Conservation (phyloP, 2,329 filamentous ascomycete species). For the Coniochaeta prunicola region DNA sequence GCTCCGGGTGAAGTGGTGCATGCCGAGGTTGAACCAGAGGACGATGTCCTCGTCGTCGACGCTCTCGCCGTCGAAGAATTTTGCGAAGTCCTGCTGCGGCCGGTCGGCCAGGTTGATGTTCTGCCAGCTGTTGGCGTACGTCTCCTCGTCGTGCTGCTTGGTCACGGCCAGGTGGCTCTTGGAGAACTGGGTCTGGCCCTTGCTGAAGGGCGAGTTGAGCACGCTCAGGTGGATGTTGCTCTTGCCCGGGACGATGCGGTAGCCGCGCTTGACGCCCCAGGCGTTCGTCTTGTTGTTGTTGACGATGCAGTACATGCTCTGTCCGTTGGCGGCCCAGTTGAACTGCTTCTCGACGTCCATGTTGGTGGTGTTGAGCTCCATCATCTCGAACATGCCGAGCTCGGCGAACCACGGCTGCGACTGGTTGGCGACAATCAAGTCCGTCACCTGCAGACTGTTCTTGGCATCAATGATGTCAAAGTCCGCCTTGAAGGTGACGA, state of each 20-base stretch:
- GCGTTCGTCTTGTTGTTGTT: constrained; percentile 25
- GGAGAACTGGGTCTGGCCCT: constrained; percentile 9
- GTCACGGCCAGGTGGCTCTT: constrained; percentile 30
- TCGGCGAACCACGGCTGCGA: constrained; percentile 29
- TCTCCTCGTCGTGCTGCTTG: constrained; percentile 37
- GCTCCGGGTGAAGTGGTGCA: constrained; percentile 39
- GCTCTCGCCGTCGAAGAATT: constrained; percentile 35
- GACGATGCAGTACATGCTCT: constrained; percentile 30
- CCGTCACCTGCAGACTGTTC: constrained; percentile 26
- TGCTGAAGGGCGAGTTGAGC: constrained; percentile 23
- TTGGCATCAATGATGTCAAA: constrained; percentile 27
- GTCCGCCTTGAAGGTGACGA: constrained; percentile 32
- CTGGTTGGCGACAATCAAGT: constrained; percentile 21
- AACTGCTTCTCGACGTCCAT: constrained; percentile 17
- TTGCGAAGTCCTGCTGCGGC: constrained; percentile 34
- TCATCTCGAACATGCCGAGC: constrained; percentile 26
- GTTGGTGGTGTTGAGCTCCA: constrained; percentile 16
- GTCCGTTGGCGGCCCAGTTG: constrained; percentile 27
- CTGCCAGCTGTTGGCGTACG: constrained; percentile 24
- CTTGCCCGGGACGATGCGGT: constrained; percentile 30
- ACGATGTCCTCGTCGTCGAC: constrained; percentile 33
- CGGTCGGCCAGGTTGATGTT: constrained; percentile 21
- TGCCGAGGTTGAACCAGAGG: constrained; percentile 43
- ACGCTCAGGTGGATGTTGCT: constrained; percentile 28
- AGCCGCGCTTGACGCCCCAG: constrained; percentile 33